These are phyloP conservation scores for Globisporangium irregulare DNA, from an alignment of 352 stramenopile genomes.

Conservation along the genomic window DNA sequence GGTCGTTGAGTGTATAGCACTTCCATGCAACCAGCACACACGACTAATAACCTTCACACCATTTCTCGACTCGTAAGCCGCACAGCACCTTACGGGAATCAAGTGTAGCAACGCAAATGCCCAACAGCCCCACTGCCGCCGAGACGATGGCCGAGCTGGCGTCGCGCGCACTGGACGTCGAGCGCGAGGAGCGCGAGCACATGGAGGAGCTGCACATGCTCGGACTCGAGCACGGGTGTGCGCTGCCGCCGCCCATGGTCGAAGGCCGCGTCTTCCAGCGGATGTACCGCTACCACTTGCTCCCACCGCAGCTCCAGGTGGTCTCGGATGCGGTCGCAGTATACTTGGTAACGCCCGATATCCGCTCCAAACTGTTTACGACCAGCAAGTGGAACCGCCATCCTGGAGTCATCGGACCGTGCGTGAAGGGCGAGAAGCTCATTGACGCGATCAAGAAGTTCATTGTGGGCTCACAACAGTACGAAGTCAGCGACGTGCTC, in stretches of 20 bases:
- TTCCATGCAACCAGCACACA: neutral
- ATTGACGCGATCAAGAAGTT: conserved; percentile 26
- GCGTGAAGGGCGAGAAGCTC: conserved; percentile 39
- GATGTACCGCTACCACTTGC: conserved; percentile 21
- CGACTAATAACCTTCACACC: neutral
- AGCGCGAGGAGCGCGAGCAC: conserved; percentile 25
- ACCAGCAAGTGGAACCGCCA: conserved; percentile 8
- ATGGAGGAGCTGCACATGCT: conserved; percentile 21
- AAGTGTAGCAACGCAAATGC: neutral
- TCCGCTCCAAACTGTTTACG: conserved; percentile 20
- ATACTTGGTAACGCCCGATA: conserved; percentile 11
- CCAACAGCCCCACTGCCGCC: conserved; percentile 23
- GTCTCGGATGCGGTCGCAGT: conserved; percentile 16
- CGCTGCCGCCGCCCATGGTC: conserved; percentile 10
- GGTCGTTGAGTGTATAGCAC: neutral
- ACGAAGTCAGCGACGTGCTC: conserved; percentile 19
- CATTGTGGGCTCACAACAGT: conserved; percentile 20
- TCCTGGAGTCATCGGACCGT: conserved; percentile 18
- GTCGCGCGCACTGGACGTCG: conserved; percentile 25
- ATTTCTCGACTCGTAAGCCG: neutral
- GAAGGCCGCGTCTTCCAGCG: conserved; percentile 33
- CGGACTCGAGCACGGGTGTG: neutral
- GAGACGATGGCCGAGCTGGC: conserved; percentile 32
- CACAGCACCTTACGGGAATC: neutral
- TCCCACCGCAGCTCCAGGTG: conserved; percentile 16